Conservation (phyloP, 2,329 filamentous ascomycete species). For the Alternaria consortialis region DNA sequence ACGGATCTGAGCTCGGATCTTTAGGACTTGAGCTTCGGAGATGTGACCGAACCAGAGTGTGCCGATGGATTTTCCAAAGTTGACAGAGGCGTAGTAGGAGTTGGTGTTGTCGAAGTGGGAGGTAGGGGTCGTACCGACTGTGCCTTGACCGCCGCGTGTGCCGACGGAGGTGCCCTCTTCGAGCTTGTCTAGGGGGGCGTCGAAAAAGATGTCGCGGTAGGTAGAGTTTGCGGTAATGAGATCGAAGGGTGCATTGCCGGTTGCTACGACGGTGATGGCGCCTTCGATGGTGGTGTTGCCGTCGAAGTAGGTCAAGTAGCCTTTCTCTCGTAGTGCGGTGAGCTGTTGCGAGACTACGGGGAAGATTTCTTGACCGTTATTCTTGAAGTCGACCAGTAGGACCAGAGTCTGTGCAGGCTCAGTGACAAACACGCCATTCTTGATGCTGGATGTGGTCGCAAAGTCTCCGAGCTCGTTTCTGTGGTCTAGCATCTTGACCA, state of each 20-base stretch:
- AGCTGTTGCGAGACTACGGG: slow-evolving; percentile 55
- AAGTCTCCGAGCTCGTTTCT: slow-evolving; percentile 57
- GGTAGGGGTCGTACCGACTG: slow-evolving; percentile 50
- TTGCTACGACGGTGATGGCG: slow-evolving; percentile 63
- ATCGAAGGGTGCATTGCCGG: slow-evolving; percentile 62
- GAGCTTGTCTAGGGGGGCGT: slow-evolving; percentile 58
- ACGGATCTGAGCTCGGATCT: slow-evolving; percentile 61
- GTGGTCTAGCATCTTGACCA: slow-evolving; percentile 59
- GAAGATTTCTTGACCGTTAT: slow-evolving; percentile 47
- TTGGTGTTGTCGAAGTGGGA: slow-evolving; percentile 59
- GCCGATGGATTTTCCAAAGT: slow-evolving; percentile 65
- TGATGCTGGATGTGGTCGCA: slow-evolving; percentile 30
- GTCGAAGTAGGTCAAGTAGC: slow-evolving; percentile 62
- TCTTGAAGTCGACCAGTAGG: slow-evolving; percentile 63
- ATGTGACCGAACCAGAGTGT: slow-evolving; percentile 59
- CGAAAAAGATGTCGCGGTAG: slow-evolving; percentile 65
- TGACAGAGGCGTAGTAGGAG: slow-evolving; percentile 72
- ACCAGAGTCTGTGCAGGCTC: slow-evolving; percentile 60
- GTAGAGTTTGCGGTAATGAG: slow-evolving; percentile 57
- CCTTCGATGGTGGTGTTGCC: slow-evolving; percentile 53
- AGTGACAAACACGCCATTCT: slow-evolving; percentile 62
- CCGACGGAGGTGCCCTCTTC: slow-evolving; percentile 33
- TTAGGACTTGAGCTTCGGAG: slow-evolving; percentile 55
- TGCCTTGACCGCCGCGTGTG: slow-evolving; percentile 54
- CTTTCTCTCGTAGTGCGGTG: slow-evolving; percentile 57